Conservation (phyloP, 164 flowering plant genomes). For the Saururus chinensis region DNA sequence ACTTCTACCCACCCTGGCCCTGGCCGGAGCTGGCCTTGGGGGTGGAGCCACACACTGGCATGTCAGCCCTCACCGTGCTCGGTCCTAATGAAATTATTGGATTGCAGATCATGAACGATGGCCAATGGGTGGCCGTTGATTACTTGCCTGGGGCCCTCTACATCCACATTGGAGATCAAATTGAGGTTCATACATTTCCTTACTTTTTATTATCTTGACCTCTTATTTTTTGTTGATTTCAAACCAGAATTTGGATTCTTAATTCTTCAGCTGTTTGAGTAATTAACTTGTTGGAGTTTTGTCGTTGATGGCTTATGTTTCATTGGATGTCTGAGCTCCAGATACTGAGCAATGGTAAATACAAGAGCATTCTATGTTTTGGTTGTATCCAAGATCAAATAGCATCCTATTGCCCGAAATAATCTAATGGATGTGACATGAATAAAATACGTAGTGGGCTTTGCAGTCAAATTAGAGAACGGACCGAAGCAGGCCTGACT, state of each 20-base stretch:
- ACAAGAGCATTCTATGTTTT: not conserved
- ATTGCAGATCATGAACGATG: constrained; percentile 36
- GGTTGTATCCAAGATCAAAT: too few relatives aligned
- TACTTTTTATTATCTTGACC: not conserved
- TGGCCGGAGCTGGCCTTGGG: constrained; percentile 48
- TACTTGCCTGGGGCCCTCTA: constrained; percentile 26
- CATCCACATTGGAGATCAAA: constrained; percentile 39
- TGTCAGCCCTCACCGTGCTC: constrained; percentile 35
- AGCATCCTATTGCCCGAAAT: too few relatives aligned
- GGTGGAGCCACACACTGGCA: constrained; percentile 44
- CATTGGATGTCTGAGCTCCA: not conserved
- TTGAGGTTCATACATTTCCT: constrained; percentile 25
- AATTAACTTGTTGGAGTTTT: not conserved
- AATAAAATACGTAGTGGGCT: too few relatives aligned
- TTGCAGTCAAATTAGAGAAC: too few relatives aligned
- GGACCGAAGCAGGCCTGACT: too few relatives aligned
- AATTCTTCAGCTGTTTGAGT: not conserved
- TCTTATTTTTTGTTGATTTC: too few relatives aligned
- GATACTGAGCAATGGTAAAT: constrained; percentile 2
- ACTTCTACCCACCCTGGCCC: constrained; percentile 47
- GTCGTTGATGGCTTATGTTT: not conserved
- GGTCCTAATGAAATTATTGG: constrained; percentile 37
- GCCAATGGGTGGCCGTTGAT: constrained; percentile 34
- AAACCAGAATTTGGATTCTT: not conserved
- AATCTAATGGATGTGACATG: too few relatives aligned